Base-by-base conservation (phyloP, 192 early-diverging fungal genomes). In the Entomortierella parvispora region DNA sequence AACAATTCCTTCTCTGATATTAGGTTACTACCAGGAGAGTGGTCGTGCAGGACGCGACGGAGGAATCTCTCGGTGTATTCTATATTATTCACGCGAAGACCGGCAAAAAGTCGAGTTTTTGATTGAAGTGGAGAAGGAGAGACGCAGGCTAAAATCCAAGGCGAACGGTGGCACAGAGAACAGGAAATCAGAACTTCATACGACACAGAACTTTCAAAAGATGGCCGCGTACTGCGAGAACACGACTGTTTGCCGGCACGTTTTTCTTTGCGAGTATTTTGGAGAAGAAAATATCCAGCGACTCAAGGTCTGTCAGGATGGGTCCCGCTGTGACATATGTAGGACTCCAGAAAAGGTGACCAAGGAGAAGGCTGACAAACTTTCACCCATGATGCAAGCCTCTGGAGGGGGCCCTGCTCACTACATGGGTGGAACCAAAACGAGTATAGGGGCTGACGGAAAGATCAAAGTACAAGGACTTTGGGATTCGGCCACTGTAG, bases 211-310 rank as follows among this genome's bases (percentile, higher is more conserved):
- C 52, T 77, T 93, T 49, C 85, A 85, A 8, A 81, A 84, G 55
- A 90, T 93, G 66, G 79, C 89, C 18, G 76, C 83, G 37, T 98
- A 90, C 63, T 96, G 94, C 76, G 93, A 96, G 64, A 95, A 98
- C 70, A 63, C 79, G 15, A 80, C 85, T 0, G 90, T 95, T 45
- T 98, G 96, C 65, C 87, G 96, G 32, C 84, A 95, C 20, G 85
- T 93, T 65, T 90, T 90, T 52, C 88, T 97, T 4, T 84, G 96
- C 55, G 86, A 85, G 53, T 96, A 98, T 71, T 98, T 98, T 89
- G 93, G 93, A 17, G 95, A 98, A 69, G 79, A 43, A 0, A 92
- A 93, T 68, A 85, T 92, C 43, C 44, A 32, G 0, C 62, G 51
- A 4, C 42, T 58, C 5, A 29, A 10, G 0, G 74, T 77, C 17